phyloP scores from a whole-genome alignment of 2,329 filamentous ascomycete species.

The Colletotrichum limetticola region DNA sequence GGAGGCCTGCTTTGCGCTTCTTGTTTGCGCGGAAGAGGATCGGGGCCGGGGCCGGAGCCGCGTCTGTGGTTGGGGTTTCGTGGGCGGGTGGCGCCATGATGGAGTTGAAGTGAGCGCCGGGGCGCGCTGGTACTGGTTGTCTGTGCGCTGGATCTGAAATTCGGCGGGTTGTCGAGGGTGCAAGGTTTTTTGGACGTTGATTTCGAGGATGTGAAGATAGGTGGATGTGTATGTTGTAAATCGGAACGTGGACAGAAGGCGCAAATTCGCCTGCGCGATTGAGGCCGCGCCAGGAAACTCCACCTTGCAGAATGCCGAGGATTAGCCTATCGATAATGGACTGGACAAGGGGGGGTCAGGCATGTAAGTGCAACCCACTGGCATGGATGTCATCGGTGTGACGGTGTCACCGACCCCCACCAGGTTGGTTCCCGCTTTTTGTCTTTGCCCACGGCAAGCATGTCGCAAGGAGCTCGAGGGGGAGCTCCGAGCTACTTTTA shows the following conservation, averaged over 20 bases:
- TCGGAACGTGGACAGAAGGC: neutral
- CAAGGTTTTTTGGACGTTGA: neutral
- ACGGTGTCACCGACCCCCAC: constrained; percentile 2
- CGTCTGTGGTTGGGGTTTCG: constrained; percentile 34
- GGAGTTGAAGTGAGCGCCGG: neutral
- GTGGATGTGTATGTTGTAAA: neutral
- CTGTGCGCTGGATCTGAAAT: accelerated
- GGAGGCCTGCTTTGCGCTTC: constrained; percentile 67
- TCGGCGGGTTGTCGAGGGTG: neutral
- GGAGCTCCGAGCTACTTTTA: constrained; percentile 33
- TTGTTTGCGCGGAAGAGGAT: constrained; percentile 67
- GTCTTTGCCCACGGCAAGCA: neutral
- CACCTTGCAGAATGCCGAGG: neutral
- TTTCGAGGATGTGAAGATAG: neutral
- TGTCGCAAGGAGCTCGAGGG: constrained; percentile 7
- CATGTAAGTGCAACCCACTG: neutral
- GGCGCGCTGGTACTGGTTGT: neutral
- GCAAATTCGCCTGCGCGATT: neutral
- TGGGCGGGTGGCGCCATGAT: constrained; percentile 39
- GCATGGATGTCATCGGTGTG: constrained; percentile 18
- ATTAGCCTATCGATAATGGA: constrained; percentile 5
- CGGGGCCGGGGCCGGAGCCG: constrained; percentile 38
- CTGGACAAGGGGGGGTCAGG: neutral
- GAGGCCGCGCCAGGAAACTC: neutral
- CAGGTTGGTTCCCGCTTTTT: neutral